Conservation (phyloP, 495 filamentous ascomycete genomes). For the Annulohypoxylon nitens region DNA sequence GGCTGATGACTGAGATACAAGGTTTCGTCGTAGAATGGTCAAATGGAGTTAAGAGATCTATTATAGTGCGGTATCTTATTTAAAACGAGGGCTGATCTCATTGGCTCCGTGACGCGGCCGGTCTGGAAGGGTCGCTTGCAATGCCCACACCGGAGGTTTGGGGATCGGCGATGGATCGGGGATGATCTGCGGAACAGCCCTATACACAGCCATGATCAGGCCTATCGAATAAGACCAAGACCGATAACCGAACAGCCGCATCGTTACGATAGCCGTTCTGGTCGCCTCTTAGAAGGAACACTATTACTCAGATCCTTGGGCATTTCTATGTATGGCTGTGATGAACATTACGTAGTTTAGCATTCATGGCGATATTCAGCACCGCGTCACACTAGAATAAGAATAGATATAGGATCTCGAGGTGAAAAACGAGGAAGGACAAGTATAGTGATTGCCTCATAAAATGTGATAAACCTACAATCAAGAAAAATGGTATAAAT, state of each 20-base stretch:
- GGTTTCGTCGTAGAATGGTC: conserved; percentile 2
- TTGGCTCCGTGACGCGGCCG: neutral
- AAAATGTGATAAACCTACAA: too few species aligned
- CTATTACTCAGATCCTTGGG: neutral
- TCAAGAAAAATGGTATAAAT: too few species aligned
- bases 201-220: neutral
- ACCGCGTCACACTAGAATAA: neutral
- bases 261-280: neutral
- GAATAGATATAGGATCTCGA: neutral
- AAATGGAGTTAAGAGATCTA: neutral
- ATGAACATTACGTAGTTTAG: neutral
- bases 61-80: neutral
- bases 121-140: neutral
- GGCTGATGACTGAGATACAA: conserved; percentile 2
- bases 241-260: neutral
- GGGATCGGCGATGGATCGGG: conserved; percentile 6
- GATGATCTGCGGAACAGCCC: conserved; percentile 12
- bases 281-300: neutral
- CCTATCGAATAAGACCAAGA: neutral
- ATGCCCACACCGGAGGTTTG: neutral
- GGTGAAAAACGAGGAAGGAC: too few species aligned
- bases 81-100: neutral
- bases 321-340: neutral
- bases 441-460: too few species aligned
- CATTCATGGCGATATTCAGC: neutral